Conservation (phyloP, 2,329 filamentous ascomycete genomes). For the Trichoderma brevicompactum region DNA sequence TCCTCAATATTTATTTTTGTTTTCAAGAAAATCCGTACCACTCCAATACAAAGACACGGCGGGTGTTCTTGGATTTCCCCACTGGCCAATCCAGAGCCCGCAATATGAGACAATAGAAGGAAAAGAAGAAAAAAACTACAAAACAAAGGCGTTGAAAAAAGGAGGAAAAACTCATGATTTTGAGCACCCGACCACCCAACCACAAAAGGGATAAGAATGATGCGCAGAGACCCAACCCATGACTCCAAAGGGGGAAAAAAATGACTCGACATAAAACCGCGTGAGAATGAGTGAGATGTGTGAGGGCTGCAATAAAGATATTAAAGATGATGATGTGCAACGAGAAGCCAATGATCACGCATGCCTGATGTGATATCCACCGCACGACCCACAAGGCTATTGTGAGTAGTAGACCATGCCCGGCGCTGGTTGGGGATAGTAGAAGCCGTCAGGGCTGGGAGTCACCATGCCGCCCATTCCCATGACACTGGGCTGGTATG, state of each 20-base stretch:
- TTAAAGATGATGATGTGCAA: conserved; percentile 40
- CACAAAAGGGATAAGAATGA: conserved; percentile 20
- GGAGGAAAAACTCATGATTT: conserved; percentile 22
- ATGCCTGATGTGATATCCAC: conserved; percentile 33
- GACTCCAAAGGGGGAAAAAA: conserved; percentile 14
- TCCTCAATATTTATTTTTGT: conserved; percentile 14
- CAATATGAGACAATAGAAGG: conserved; percentile 7
- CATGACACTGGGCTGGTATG: conserved; percentile 62
- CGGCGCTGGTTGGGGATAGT: conserved; percentile 62
- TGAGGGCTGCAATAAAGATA: conserved; percentile 34
- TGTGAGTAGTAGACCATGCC: conserved; percentile 66
- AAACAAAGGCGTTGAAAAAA: neutral
- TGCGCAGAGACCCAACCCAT: conserved; percentile 24
- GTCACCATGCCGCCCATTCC: conserved; percentile 84
- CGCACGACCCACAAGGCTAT: conserved; percentile 46
- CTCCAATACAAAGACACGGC: neutral
- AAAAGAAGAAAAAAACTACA: neutral
- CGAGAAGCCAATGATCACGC: conserved; percentile 30
- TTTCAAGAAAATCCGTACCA: neutral
- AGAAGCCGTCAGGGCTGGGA: conserved; percentile 69
- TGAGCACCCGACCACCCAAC: conserved; percentile 28
- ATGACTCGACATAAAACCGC: conserved; percentile 8
- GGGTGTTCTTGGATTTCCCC: neutral
- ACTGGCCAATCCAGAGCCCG: conserved; percentile 17
- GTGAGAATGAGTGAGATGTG: conserved; percentile 22